Percentiles rank a stretch among this genome's conserved stretches.
Evolutionary conservation across 2,329 filamentous ascomycete species (phyloP).

Genomic region (Penicillium freii): DNA sequence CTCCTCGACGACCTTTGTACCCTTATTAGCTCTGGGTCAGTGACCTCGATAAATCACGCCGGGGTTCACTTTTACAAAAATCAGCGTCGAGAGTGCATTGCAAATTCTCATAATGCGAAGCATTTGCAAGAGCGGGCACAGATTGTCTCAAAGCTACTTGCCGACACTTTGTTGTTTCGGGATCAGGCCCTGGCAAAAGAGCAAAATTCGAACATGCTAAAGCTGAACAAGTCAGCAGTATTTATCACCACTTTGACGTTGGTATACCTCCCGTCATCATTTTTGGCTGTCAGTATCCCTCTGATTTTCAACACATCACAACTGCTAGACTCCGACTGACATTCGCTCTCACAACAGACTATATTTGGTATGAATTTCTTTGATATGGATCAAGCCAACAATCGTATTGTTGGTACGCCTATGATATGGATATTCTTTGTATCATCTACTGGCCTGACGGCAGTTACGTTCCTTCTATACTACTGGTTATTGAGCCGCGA

Average conservation of each 20-base stretch:
- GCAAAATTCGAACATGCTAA: neutral
- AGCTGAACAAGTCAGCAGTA: neutral
- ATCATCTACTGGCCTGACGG: neutral
- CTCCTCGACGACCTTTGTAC: neutral
- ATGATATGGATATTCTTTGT: neutral
- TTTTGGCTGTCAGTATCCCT: neutral
- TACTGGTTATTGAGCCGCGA: neutral
- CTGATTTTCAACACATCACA: neutral
- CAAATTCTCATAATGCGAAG: neutral
- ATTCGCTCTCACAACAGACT: neutral
- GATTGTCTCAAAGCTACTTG: neutral
- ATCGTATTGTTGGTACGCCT: neutral
- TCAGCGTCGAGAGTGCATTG: neutral
- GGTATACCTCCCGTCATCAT: neutral
- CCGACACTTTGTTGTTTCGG: neutral
- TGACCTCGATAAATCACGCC: neutral
- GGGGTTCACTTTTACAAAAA: neutral
- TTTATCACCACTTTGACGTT: neutral
- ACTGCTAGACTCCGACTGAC: neutral
- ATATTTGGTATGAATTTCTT: neutral
- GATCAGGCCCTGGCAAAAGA: neutral
- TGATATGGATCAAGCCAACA: neutral
- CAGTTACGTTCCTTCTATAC: neutral
- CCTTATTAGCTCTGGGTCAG: neutral
- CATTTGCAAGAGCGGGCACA: neutral